Evolutionary conservation across 2,329 filamentous ascomycete genomes (phyloP).

Genomic region (Fusarium caatingaense): DNA sequence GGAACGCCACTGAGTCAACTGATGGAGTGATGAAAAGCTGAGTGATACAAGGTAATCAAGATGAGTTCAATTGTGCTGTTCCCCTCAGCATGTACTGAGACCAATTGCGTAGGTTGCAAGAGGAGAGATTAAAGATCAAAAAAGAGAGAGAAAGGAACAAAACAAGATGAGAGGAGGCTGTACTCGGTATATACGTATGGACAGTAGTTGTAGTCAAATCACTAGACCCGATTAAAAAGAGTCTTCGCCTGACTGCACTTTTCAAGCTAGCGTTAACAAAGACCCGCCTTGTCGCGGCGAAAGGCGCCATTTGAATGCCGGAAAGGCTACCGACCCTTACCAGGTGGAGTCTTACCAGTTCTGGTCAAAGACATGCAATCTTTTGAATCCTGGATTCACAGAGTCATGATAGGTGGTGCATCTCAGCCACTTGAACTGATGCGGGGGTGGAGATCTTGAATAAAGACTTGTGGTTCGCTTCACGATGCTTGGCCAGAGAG

Average conservation of each 20-base stretch:
- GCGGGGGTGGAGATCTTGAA: slow-evolving; percentile 45
- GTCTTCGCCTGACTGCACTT: slow-evolving; percentile 37
- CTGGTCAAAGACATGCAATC: slow-evolving; percentile 29
- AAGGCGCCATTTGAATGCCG: slow-evolving; percentile 24
- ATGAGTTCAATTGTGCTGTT: slow-evolving; percentile 12
- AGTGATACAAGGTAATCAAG: slow-evolving; percentile 28
- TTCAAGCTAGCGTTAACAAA: slow-evolving; percentile 27
- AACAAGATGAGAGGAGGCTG: slow-evolving; percentile 20
- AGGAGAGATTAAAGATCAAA: slow-evolving; percentile 9
- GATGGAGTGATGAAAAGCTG: slow-evolving; percentile 21
- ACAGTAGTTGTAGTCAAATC: slow-evolving; percentile 25
- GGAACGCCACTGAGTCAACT: slow-evolving; percentile 26
- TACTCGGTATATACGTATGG: slow-evolving; percentile 22
- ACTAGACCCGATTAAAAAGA: slow-evolving; percentile 34
- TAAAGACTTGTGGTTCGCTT: slow-evolving; percentile 18
- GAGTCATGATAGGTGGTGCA: slow-evolving; percentile 23
- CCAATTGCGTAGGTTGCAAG: slow-evolving; percentile 7
- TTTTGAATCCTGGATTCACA: slow-evolving; percentile 18
- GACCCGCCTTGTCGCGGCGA: slow-evolving; percentile 29
- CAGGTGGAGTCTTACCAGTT: slow-evolving; percentile 37
- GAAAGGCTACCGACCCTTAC: slow-evolving; percentile 14
- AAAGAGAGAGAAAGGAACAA: neutral
- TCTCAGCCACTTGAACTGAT: slow-evolving; percentile 26
- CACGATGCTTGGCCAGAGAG: slow-evolving; percentile 9
- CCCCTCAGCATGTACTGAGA: slow-evolving; percentile 3